Base-by-base conservation (phyloP, 192 early-diverging fungal genomes). In the Backusella parvicylindrica region DNA sequence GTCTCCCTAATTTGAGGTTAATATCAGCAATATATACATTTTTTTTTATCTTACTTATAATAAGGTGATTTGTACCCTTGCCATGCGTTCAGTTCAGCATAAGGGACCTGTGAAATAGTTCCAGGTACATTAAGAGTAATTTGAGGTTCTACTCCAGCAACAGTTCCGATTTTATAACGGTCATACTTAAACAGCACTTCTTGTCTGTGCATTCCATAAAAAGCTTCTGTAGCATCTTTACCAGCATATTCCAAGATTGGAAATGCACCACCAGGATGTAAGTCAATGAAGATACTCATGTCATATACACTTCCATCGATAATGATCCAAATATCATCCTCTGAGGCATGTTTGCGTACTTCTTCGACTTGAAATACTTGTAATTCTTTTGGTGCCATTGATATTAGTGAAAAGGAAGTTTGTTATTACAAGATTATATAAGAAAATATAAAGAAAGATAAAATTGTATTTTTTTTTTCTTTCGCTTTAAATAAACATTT, bases 201-300 rank as follows among this genome's bases (percentile, higher is more conserved):
- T 79, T 83, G 81, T 40, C 81, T 64, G 66, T 83, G 81, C 26
- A 83, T 64, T 66, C 77, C 77, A 41, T 83, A 83, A 28, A 83
- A 83, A 26, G 43, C 81, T 31, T 75, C 77, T 26, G 91, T 87
- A n/a, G 95, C 95, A 78, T 96, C 95, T 49, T 84, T 87, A 43
- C 94, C 95, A 33, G 92, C 93, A 60, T 91, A 87, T 77, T 93
- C 90, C 23, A 95, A 76, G 36, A 95, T 86, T 67, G 94, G 77
- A 60, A 50, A 53, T 40, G 77, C 81, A 47, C 89, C 89, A 76
- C 88, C 89, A 26, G 88, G 89, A 69, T 89, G 88, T 7, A 87
- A 72, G 49, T 84, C 78, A 72, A 87, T 75, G 75, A 89, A 89
- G 64, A 64, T 75, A 35, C 84, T 89, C 68, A 91, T 80, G 73